Evolutionary conservation across 331 rosid species (phyloP).

Genomic region (Pyracantha coccinea): DNA sequence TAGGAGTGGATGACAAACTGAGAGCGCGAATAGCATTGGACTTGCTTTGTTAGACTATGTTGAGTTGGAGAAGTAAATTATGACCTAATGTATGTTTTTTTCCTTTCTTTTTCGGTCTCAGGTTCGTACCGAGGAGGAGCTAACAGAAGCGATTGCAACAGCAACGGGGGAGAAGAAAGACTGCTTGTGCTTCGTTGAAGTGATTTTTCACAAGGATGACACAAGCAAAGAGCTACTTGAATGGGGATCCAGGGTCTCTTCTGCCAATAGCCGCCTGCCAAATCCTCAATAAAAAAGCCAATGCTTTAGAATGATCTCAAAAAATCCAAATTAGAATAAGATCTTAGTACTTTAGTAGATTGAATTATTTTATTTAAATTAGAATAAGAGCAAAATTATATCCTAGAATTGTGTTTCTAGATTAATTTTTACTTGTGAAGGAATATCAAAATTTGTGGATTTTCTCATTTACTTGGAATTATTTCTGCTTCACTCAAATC

Average conservation of each 20-base stretch:
- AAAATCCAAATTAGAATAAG: neutral
- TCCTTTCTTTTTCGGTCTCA: neutral
- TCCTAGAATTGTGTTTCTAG: neutral
- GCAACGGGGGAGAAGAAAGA: conserved; percentile 34
- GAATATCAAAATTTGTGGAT: neutral
- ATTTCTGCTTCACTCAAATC: neutral
- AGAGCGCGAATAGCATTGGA: neutral
- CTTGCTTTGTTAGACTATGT: neutral
- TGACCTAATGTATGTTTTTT: neutral
- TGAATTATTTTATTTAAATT: no score
- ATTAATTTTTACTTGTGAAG: neutral
- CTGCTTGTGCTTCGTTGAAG: conserved; percentile 40
- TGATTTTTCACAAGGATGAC: conserved; percentile 39
- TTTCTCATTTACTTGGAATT: neutral
- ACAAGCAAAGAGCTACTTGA: conserved; percentile 41
- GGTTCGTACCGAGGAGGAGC: conserved; percentile 31
- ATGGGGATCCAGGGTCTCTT: conserved; percentile 39
- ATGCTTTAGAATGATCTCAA: neutral
- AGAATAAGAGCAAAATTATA: neutral
- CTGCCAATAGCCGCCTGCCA: conserved; percentile 35
- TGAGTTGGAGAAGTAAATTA: neutral
- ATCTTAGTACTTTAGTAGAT: neutral
- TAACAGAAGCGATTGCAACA: conserved; percentile 23
- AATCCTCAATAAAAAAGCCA: conserved; percentile 25
- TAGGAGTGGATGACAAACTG: neutral